Percentiles rank a stretch among this genome's conserved stretches.
Evolutionary conservation across 2,329 filamentous ascomycete species (phyloP).

Genomic region (Pseudogymnoascus sp.): DNA sequence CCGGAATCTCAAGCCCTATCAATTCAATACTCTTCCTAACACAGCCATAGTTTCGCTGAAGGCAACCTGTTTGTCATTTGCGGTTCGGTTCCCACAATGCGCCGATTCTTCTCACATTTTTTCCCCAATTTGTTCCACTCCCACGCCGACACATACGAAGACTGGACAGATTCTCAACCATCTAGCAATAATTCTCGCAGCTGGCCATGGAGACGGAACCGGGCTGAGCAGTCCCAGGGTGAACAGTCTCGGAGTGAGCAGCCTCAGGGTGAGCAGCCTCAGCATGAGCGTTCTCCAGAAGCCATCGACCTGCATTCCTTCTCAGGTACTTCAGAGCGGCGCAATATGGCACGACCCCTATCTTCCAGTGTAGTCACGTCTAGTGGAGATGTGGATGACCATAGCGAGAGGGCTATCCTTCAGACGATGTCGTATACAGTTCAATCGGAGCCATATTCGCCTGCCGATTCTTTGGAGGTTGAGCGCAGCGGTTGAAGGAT

Average conservation of each 20-base stretch:
- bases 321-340: not conserved
- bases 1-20: not conserved
- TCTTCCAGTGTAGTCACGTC: not conserved
- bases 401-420: constrained; percentile 11
- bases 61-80: constrained; percentile 35
- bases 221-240: not conserved
- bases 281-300: not conserved
- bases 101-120: constrained; percentile 33
- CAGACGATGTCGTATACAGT: constrained; percentile 8
- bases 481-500: not conserved
- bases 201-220: not conserved
- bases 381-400: not conserved
- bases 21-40: not conserved
- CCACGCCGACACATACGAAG: not conserved
- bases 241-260: not conserved
- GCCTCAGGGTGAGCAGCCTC: not conserved
- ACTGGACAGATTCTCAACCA: not conserved
- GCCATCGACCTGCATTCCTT: constrained; percentile 2
- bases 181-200: not conserved
- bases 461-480: not conserved
- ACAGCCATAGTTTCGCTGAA: constrained; percentile 28
- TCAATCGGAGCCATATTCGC: not conserved
- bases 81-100: constrained; percentile 33
- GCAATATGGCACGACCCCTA: not conserved
- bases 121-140: constrained; percentile 27